phyloP scores from a whole-genome alignment of 2,329 filamentous ascomycete genomes.

The Chaetoscypha palmicola region DNA sequence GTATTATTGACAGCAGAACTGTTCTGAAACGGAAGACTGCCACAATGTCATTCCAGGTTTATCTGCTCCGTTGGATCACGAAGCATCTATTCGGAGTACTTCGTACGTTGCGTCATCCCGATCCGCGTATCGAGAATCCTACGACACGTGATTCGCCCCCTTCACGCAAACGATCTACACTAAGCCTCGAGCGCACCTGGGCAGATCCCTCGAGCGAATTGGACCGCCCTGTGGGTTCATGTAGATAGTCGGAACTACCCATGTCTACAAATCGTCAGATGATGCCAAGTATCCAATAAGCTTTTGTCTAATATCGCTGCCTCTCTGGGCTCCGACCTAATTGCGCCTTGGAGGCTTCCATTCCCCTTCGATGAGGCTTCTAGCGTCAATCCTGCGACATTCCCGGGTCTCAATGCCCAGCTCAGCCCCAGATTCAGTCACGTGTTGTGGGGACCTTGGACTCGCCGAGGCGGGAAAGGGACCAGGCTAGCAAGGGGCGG shows the following conservation, averaged over 20 bases:
- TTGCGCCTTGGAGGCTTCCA: too few species aligned
- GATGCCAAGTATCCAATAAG: not conserved
- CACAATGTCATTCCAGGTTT: too few species aligned
- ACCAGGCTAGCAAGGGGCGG: not conserved
- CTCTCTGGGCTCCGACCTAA: too few species aligned
- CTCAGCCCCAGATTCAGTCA: not conserved
- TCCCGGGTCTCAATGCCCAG: not conserved
- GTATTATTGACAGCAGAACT: too few species aligned
- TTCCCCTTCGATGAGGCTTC: constrained; percentile 11
- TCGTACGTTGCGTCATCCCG: not conserved
- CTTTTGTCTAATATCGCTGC: not conserved
- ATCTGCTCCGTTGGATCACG: too few species aligned
- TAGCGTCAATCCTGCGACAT: constrained; percentile 4
- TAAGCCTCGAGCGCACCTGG: not conserved
- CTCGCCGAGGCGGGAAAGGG: not conserved
- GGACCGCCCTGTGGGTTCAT: too few species aligned
- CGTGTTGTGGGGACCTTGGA: too few species aligned
- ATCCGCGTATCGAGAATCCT: not conserved
- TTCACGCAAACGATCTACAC: not conserved
- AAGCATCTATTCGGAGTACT: too few species aligned
- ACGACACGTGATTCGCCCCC: not conserved
- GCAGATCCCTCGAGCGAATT: too few species aligned
- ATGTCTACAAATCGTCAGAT: too few species aligned
- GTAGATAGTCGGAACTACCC: too few species aligned
- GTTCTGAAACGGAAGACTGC: too few species aligned